phyloP scores from a whole-genome alignment of 352 stramenopile genomes.

The Halophytophthora batemanensis region DNA sequence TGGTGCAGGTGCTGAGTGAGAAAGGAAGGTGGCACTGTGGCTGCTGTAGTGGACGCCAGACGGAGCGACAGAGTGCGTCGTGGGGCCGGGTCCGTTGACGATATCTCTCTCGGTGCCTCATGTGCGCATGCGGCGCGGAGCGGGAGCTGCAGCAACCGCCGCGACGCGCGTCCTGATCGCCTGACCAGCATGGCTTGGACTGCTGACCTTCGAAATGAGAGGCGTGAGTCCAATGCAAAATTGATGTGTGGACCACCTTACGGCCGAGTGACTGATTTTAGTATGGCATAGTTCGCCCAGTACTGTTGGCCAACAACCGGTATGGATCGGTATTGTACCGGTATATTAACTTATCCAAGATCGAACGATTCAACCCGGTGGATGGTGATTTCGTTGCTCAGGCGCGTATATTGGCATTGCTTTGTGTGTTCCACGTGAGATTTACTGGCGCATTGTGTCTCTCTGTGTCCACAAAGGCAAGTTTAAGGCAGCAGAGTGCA shows the following conservation, averaged over 20 bases:
- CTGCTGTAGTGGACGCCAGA: constrained; percentile 7
- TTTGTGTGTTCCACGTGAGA: no score
- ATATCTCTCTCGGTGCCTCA: neutral
- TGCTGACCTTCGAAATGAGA: constrained; percentile 20
- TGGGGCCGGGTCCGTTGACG: neutral
- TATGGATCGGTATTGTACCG: neutral
- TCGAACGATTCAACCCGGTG: no score
- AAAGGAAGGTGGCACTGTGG: constrained; percentile 3
- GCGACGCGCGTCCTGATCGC: constrained; percentile 7
- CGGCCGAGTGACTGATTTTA: no score
- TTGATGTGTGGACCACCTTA: no score
- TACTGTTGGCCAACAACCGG: constrained; percentile 13
- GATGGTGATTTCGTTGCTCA: no score
- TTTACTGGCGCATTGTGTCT: no score
- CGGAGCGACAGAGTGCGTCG: constrained; percentile 6
- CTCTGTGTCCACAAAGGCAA: no score
- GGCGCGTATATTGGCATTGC: no score
- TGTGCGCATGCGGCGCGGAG: constrained; percentile 4
- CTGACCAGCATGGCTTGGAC: constrained; percentile 14
- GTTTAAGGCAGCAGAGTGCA: no score
- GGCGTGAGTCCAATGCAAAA: no score
- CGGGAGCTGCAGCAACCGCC: constrained; percentile 21
- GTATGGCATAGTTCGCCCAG: no score
- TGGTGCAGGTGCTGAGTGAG: neutral
- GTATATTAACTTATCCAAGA: no score